Percentiles rank a stretch among this genome's conserved stretches.
phyloP scores from a whole-genome alignment of 2,329 filamentous ascomycete genomes.

The Aspergillus pseudoterreus region DNA sequence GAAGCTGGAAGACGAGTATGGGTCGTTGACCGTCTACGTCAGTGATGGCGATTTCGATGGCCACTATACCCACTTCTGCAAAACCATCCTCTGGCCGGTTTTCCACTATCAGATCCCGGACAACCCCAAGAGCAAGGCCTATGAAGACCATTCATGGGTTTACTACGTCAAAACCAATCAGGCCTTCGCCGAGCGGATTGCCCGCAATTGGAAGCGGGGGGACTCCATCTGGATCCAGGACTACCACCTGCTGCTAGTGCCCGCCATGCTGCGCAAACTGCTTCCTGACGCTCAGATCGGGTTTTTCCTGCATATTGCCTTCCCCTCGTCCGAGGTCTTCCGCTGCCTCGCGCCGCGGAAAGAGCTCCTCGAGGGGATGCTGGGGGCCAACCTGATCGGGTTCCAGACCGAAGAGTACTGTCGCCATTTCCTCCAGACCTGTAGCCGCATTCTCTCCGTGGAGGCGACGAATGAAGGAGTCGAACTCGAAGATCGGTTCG shows the following conservation, averaged over 20 bases:
- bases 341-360: conserved; percentile 83
- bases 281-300: conserved; percentile 87
- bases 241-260: conserved; percentile 87
- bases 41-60: conserved; percentile 91
- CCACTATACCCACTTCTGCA: conserved; percentile 94
- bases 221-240: conserved; percentile 95
- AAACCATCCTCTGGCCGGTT: conserved; percentile 94
- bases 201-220: conserved; percentile 88
- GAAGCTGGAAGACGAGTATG: conserved; percentile 72
- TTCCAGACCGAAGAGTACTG: conserved; percentile 95
- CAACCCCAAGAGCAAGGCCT: conserved; percentile 96
- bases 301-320: conserved; percentile 92
- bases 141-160: conserved; percentile 94
- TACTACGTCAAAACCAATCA: conserved; percentile 92
- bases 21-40: conserved; percentile 79
- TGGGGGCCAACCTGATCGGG: conserved; percentile 86
- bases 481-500: conserved; percentile 87
- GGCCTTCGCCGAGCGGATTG: conserved; percentile 84
- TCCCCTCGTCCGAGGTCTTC: conserved; percentile 95
- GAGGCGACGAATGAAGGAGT: conserved; percentile 86
- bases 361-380: conserved; percentile 83
- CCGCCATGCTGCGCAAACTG: conserved; percentile 83
- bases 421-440: conserved; percentile 91
- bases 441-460: conserved; percentile 83
- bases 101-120: conserved; percentile 98